Base-by-base conservation (phyloP, 352 stramenopile genomes). In the Pythium brachiatum region DNA sequence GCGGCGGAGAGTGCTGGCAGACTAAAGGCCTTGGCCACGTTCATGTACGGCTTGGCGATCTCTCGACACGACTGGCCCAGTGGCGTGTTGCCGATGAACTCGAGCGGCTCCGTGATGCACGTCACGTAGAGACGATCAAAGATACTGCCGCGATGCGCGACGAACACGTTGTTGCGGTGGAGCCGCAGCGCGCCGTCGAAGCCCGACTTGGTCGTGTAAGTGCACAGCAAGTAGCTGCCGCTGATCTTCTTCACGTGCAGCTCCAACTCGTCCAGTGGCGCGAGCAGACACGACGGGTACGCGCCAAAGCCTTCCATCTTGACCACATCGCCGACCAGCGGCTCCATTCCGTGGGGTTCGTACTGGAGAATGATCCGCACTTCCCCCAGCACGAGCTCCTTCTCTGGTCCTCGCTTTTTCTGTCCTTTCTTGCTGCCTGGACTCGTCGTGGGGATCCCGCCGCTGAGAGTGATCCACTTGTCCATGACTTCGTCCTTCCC, bases 211-310 rank as follows among this genome's bases (percentile, higher is more conserved):
- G 81, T 90, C 47, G 69, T 64, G 64, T 93, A 91, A 43, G 65
- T 75, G 57, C 84, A 91, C n/a, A 91, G 72, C 60, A 93, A 31
- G 51, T 86, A 91, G 60, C 74, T 89, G 48, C 84, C 84, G 46
- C 81, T 93, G 51, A 84, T 89, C 67, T 86, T 89, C 75, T 93
- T 91, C 31, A 93, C 81, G 38, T 79, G 70, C 47, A 93, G 73
- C 69, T 93, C 84, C 48, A 93, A 55, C 11, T 91, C 80, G 51
- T 88, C 84, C 12, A 89, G 54, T 0, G 84, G 78, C 1, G 78
- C 64, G 2, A 93, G 64, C 25, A 93, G 38, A 25, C 78, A 76
- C 27, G 84, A 91, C 44, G 84, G 83, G 57, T 89, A 93, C 38
- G 73, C 63, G 4, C 84, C 84, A 34, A 91, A 91, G 46, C 84